These are phyloP conservation scores for Candida boidinii DNA, from an alignment of 805 yeast species.

Conservation along the genomic window DNA sequence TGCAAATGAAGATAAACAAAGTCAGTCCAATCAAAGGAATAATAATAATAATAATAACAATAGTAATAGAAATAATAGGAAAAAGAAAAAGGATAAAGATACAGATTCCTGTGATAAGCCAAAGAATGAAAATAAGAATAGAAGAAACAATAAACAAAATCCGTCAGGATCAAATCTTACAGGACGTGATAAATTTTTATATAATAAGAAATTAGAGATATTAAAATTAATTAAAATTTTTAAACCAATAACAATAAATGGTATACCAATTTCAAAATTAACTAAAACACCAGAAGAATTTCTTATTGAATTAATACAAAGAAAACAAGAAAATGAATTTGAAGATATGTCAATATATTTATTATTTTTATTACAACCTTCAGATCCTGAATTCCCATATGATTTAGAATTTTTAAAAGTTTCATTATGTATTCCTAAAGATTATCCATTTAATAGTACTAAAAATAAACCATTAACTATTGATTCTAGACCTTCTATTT, in stretches of 20 bases:
- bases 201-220: constrained; percentile 12
- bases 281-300: constrained; percentile 12
- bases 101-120: neutral
- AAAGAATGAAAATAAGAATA: neutral
- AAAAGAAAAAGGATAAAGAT: too few relatives aligned
- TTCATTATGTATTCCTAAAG: constrained; percentile 43
- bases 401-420: constrained; percentile 47
- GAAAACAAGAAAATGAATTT: constrained; percentile 1
- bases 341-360: constrained; percentile 25
- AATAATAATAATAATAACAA: too few relatives aligned
- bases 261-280: constrained; percentile 14
- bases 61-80: too few relatives aligned
- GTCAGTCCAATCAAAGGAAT: too few relatives aligned
- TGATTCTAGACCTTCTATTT: constrained; percentile 37
- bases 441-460: constrained; percentile 38
- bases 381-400: constrained; percentile 69
- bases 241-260: constrained; percentile 23
- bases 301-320: constrained; percentile 7
- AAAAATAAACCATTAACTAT: too few relatives aligned
- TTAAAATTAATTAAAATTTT: constrained; percentile 11
- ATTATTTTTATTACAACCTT: constrained; percentile 40
- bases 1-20: too few relatives aligned
- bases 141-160: constrained; percentile 2
- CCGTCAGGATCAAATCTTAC: constrained; percentile 2
- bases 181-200: neutral